Evolutionary conservation across 2,329 filamentous ascomycete genomes (phyloP).

Genomic region (Alternaria solani): DNA sequence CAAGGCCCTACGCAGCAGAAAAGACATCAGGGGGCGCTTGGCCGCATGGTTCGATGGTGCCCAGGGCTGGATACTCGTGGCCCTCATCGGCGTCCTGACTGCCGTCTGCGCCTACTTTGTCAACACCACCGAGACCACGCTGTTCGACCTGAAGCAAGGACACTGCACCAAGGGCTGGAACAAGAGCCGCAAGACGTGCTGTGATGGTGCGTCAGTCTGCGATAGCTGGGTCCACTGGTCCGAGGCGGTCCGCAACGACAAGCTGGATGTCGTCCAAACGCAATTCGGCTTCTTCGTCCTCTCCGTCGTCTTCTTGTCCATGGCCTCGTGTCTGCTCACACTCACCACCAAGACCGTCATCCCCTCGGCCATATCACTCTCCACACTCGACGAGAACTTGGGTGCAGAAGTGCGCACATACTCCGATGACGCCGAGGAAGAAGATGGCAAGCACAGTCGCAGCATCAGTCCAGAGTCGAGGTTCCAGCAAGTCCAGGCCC

Average conservation of each 20-base stretch:
- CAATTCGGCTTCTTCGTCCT: constrained; percentile 80
- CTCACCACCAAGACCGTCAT: constrained; percentile 93
- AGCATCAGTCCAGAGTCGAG: constrained; percentile 52
- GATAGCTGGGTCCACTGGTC: constrained; percentile 71
- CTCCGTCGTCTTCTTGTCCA: constrained; percentile 74
- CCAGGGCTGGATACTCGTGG: constrained; percentile 94
- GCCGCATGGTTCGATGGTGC: constrained; percentile 81
- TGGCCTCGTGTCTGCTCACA: constrained; percentile 79
- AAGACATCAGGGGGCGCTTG: constrained; percentile 83
- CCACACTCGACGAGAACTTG: constrained; percentile 92
- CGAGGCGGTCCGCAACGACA: constrained; percentile 62
- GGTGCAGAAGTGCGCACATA: constrained; percentile 64
- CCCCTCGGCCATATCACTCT: constrained; percentile 83
- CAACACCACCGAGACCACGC: constrained; percentile 81
- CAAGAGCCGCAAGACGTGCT: constrained; percentile 73
- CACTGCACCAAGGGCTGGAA: constrained; percentile 79
- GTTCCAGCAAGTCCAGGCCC: constrained; percentile 50
- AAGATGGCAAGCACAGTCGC: constrained; percentile 52
- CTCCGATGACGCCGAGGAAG: constrained; percentile 54
- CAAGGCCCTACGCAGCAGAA: constrained; percentile 80
- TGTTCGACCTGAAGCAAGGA: constrained; percentile 92
- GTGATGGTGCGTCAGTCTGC: constrained; percentile 63
- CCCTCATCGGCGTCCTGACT: constrained; percentile 84
- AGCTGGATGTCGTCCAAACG: constrained; percentile 64
- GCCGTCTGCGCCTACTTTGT: constrained; percentile 88